A percentile compares a stretch with the other conserved stretches of the same genome.
phyloP scores from a whole-genome alignment of 345 rosid genomes.

The Abelmoschus esculentus region DNA sequence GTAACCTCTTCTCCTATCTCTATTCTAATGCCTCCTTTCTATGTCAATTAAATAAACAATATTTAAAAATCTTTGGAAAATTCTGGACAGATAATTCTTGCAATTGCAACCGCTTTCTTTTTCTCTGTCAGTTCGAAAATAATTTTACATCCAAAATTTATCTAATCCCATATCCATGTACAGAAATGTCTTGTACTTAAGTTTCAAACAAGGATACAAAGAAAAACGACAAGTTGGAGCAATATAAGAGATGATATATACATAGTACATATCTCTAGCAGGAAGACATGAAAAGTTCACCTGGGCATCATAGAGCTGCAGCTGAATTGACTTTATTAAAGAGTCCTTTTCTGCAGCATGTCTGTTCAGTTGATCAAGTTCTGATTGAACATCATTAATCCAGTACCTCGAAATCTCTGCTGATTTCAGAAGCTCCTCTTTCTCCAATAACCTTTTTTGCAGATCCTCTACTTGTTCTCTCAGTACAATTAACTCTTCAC shows the following conservation, averaged over 20 bases:
- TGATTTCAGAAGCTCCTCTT: conserved; percentile 73
- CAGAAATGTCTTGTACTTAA: background rate
- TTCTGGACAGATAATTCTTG: background rate
- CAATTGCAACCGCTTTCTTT: no score
- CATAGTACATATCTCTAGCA: no score
- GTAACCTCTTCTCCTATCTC: background rate
- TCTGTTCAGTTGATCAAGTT: conserved; percentile 53
- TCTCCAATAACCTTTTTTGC: conserved; percentile 56
- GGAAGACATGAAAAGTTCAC: conserved; percentile 20
- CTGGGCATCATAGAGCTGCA: conserved; percentile 80
- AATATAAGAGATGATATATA: background rate
- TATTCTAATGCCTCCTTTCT: background rate
- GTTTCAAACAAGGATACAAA: background rate
- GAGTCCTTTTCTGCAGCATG: conserved; percentile 60
- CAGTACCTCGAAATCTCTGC: conserved; percentile 44
- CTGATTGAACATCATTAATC: conserved; percentile 34
- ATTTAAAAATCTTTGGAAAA: background rate
- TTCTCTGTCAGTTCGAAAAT: no score
- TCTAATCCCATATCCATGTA: background rate
- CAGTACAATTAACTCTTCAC: conserved; percentile 51
- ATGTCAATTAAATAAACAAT: background rate
- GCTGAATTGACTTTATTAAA: conserved; percentile 54
- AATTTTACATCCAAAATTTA: no score
- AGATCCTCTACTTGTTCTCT: conserved; percentile 69
- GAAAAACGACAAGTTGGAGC: background rate